Evolutionary conservation across 495 filamentous ascomycete species (phyloP), one percentile per base, ranked within the genome.

Genomic region (Gamarada debralockiae): DNA sequence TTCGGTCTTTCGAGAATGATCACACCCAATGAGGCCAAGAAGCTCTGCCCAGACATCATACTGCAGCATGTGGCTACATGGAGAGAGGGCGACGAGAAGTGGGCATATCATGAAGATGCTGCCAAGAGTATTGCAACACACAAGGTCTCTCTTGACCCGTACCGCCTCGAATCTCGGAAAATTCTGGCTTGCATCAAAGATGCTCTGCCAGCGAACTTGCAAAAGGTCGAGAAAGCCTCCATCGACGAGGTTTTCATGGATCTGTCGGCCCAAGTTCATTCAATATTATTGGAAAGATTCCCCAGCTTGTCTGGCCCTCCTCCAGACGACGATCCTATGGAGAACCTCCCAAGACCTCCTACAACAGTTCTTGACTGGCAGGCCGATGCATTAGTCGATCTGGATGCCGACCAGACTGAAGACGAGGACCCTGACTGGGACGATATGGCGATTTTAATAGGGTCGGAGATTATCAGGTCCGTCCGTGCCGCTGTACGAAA

Each of bases 61-160:
- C 68, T 86, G 37, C 93, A 96, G 68, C 91, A 97, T 70, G 91
- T 98, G 18, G 92, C 93, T 24, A 97, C 92, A 2, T 98, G 95
- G 82, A 81, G 82, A 58, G 90, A 96, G 62, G 95, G 95, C 0
- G 89, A 96, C 33, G 85, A 83, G 46, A 85, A 80, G 59, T 97
- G 93, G 93, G 86, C 83, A 12, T 98, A 98, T 67, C 82, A 84
- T 37, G 80, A 86, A n/a, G 88, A 95, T 65, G 84, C 87, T 5
- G 67, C 69, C 7, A 75, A 77, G 50, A 82, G 86, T 61, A 92
- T 97, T 50, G 83, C 78, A 5, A 92, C 87, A 24, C 86, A 95
- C 62, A 98, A 98, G 67, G 92, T 97, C 20, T 91, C 86, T 7
- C 71, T 98, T 36, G 93, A 98, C 67, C 91, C 90, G 23, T 98